Percentiles rank a stretch among this genome's conserved stretches.
phyloP scores from a whole-genome alignment of 2,329 filamentous ascomycete genomes.

The Pseudogymnoascus destructans region DNA sequence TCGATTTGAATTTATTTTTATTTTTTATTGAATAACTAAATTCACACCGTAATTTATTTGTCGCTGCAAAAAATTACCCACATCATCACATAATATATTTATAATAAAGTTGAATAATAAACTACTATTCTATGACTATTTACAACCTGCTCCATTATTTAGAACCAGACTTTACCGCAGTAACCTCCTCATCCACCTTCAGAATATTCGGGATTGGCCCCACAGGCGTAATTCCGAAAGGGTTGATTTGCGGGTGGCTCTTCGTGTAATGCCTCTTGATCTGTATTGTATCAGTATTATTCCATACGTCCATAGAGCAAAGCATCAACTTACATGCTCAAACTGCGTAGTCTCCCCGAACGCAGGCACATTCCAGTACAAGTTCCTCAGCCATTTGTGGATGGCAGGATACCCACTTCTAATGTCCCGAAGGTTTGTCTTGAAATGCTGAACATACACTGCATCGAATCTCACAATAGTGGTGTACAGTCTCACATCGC shows the following conservation, averaged over 20 bases:
- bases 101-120: neutral
- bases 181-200: conserved; percentile 63
- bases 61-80: neutral
- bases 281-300: conserved; percentile 23
- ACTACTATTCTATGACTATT: neutral
- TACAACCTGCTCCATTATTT: neutral
- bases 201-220: conserved; percentile 77
- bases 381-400: conserved; percentile 50
- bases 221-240: conserved; percentile 62
- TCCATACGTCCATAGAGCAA: neutral
- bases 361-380: conserved; percentile 56
- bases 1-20: neutral
- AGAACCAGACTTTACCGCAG: conserved; percentile 32
- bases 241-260: conserved; percentile 56
- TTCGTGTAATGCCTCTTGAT: conserved; percentile 92
- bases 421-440: conserved; percentile 41
- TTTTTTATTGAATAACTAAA: neutral
- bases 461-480: conserved; percentile 54
- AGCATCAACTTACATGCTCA: conserved; percentile 28
- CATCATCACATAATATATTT: neutral
- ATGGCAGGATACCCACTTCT: conserved; percentile 42
- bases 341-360: conserved; percentile 32
- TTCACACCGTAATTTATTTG: neutral
- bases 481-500: conserved; percentile 60
- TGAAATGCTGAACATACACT: conserved; percentile 53